phyloP scores from a whole-genome alignment of 78 protist species.

The Dictyostelium brefeldianum region DNA sequence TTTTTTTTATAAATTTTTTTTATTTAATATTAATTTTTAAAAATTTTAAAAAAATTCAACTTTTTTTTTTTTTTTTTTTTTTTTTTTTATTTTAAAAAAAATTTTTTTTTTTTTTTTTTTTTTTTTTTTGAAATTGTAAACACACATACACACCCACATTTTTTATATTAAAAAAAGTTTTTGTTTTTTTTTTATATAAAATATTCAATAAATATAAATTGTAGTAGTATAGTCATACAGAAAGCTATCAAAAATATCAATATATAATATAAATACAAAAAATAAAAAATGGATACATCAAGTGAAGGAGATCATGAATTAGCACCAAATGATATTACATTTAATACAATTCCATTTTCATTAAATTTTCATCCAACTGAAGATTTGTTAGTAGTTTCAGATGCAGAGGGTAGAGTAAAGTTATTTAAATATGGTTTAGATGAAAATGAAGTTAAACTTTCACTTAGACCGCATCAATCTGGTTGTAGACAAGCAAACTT shows the following conservation, averaged over 20 bases:
- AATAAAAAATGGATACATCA: conserved; percentile 28
- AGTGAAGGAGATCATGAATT: conserved; percentile 24
- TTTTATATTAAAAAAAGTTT: too few relatives aligned
- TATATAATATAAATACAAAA: not conserved
- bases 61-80: not conserved
- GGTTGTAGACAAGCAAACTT: conserved; percentile 80
- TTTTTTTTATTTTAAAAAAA: not conserved
- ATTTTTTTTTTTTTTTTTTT: not conserved
- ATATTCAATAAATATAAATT: too few relatives aligned
- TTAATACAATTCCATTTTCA: conserved; percentile 50
- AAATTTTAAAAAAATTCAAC: too few relatives aligned
- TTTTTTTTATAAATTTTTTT: too few relatives aligned
- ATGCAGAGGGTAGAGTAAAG: conserved; percentile 73
- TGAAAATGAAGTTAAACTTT: conserved; percentile 29
- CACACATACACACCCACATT: not conserved
- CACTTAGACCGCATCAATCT: conserved; percentile 45
- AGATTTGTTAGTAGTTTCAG: conserved; percentile 65
- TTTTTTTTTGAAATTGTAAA: not conserved
- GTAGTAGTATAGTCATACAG: not conserved
- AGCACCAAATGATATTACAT: conserved; percentile 77
- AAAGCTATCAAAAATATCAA: not conserved
- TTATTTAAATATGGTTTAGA: conserved; percentile 58
- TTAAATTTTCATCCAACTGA: conserved; percentile 79
- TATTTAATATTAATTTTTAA: too few relatives aligned
- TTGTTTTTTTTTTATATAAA: too few relatives aligned